These are phyloP conservation scores for Fusarium longipes DNA, from an alignment of 2,329 filamentous ascomycete genomes.

Conservation along the genomic window DNA sequence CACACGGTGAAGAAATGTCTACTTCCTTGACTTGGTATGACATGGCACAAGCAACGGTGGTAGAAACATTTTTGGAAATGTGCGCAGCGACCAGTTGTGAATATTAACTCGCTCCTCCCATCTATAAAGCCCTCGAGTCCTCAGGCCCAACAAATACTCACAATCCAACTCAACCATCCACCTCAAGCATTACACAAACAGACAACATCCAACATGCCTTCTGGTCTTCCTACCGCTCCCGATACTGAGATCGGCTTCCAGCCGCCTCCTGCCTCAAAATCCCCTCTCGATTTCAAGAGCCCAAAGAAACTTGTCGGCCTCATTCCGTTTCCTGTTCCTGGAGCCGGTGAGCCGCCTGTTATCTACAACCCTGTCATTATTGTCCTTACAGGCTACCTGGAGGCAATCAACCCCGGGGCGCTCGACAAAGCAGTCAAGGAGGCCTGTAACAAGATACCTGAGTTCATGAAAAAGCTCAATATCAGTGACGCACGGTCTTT, in stretches of 20 bases:
- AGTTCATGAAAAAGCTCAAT: constrained; percentile 19
- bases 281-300: background rate
- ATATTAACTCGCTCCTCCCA: rapidly evolving
- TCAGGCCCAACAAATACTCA: background rate
- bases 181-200: background rate
- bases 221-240: constrained; percentile 12
- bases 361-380: constrained; percentile 6
- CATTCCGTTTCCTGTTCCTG: background rate
- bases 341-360: background rate
- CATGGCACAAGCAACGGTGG: background rate
- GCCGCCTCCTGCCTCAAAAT: background rate
- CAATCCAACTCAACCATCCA: too few relatives aligned
- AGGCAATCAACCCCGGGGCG: background rate
- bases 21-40: background rate
- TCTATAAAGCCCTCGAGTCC: background rate
- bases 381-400: constrained; percentile 1
- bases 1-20: too few relatives aligned
- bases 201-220: constrained; percentile 1
- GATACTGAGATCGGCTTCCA: constrained; percentile 19
- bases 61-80: too few relatives aligned
- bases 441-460: background rate
- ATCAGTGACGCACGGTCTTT: constrained; percentile 8
- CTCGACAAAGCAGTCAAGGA: background rate
- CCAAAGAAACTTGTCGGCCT: background rate
- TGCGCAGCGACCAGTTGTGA: too few relatives aligned